A percentile compares a stretch with the other conserved stretches of the same genome.
Evolutionary conservation across 108 stramenopile genomes (phyloP).

Genomic region (Cyclotella baltica): DNA sequence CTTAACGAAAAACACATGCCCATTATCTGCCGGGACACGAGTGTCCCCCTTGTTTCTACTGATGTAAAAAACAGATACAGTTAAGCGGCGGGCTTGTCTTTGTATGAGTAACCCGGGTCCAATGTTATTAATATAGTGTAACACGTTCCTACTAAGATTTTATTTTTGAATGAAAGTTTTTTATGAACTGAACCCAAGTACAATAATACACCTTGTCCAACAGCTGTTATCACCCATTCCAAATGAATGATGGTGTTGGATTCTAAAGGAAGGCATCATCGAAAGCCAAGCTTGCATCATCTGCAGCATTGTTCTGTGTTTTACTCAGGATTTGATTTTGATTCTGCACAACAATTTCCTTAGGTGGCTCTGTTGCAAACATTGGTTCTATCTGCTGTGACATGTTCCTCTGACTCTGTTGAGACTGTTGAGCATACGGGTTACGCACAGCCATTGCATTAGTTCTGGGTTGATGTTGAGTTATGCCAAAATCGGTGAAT

Average conservation of each 20-base stretch:
- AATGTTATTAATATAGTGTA: too few species aligned
- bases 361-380: background rate
- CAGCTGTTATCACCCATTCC: background rate
- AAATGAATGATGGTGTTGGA: slow-evolving; percentile 14
- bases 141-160: too few species aligned
- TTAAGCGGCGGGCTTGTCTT: too few species aligned
- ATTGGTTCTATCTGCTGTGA: background rate
- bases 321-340: too few species aligned
- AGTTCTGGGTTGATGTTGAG: background rate
- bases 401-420: too few species aligned
- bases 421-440: background rate
- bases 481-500: background rate
- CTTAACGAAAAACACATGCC: too few species aligned
- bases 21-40: too few species aligned
- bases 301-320: slow-evolving; percentile 12
- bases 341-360: slow-evolving; percentile 23
- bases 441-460: background rate
- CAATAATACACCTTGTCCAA: background rate
- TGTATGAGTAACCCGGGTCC: too few species aligned
- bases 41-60: too few species aligned
- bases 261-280: slow-evolving; percentile 48
- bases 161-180: too few species aligned
- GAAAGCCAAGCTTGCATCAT: slow-evolving; percentile 36
- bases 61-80: too few species aligned
- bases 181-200: background rate